Evolutionary conservation across 2,329 filamentous ascomycete genomes (phyloP).

Genomic region (Acarospora socialis): DNA sequence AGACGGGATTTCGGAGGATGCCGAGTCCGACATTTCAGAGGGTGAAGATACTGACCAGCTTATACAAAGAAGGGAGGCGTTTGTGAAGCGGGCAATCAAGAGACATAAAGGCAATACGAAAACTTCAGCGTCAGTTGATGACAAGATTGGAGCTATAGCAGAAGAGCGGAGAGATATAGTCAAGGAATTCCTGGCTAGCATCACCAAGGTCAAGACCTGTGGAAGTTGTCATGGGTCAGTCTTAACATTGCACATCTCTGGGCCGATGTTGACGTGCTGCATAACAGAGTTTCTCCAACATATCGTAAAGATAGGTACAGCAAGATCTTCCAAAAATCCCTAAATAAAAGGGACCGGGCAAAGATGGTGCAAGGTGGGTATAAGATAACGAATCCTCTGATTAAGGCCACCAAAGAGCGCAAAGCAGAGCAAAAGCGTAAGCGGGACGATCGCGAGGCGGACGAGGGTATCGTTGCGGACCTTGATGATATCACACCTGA

Average conservation of each 20-base stretch:
- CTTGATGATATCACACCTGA: conserved; percentile 28
- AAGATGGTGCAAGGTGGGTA: conserved; percentile 60
- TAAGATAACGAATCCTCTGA: conserved; percentile 55
- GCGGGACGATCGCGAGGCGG: conserved; percentile 36
- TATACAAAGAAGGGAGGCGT: conserved; percentile 45
- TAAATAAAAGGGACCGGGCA: conserved; percentile 59
- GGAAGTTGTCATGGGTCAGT: conserved; percentile 43
- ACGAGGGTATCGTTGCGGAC: conserved; percentile 56
- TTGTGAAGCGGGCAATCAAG: conserved; percentile 59
- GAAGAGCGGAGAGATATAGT: conserved; percentile 63
- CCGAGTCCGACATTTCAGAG: conserved; percentile 38
- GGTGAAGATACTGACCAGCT: conserved; percentile 44
- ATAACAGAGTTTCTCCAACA: conserved; percentile 54
- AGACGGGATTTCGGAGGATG: conserved; percentile 29
- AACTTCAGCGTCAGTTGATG: conserved; percentile 27
- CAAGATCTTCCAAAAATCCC: conserved; percentile 81
- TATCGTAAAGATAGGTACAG: conserved; percentile 84
- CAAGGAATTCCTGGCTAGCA: conserved; percentile 65
- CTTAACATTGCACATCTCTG: conserved; percentile 2
- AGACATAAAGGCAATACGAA: conserved; percentile 37
- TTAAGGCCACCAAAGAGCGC: conserved; percentile 39
- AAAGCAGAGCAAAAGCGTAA: conserved; percentile 28
- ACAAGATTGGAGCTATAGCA: conserved; percentile 71
- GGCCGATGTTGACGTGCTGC: conserved; percentile 5
- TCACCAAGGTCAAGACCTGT: conserved; percentile 58